Evolutionary conservation across 2,329 filamentous ascomycete genomes (phyloP).

Genomic region (Neoarthrinium moseri): DNA sequence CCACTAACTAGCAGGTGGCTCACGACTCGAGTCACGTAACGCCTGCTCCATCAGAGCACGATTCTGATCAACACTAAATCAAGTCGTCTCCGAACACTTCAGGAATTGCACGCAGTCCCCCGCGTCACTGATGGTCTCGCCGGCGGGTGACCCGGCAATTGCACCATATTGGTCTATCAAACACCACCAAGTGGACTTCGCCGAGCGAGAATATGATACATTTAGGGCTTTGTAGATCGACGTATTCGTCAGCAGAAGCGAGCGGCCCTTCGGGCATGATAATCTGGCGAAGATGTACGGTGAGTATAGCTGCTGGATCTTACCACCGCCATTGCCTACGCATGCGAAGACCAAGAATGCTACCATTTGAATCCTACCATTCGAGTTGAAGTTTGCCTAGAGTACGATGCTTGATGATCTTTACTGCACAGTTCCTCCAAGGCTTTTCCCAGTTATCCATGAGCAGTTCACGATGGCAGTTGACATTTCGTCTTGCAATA

Average conservation of each 20-base stretch:
- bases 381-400: not conserved
- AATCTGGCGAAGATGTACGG: too few species aligned
- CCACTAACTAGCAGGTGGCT: too few species aligned
- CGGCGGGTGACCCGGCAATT: too few species aligned
- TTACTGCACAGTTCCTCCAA: not conserved
- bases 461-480: slow-evolving; percentile 3
- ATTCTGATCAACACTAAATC: not conserved
- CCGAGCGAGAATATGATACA: too few species aligned
- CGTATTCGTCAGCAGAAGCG: too few species aligned
- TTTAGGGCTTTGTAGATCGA: slow-evolving; percentile 4
- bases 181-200: too few species aligned
- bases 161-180: too few species aligned
- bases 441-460: not conserved
- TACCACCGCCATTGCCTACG: slow-evolving; percentile 3
- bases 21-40: not conserved
- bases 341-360: slow-evolving; percentile 4
- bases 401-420: not conserved
- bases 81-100: slow-evolving; percentile 3
- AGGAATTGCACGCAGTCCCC: slow-evolving; percentile 1
- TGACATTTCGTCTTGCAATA: not conserved
- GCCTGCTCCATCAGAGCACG: slow-evolving; percentile 5
- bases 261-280: too few species aligned
- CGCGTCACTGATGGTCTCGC: not conserved
- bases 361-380: slow-evolving; percentile 1
- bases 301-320: slow-evolving; percentile 7